phyloP scores from a whole-genome alignment of 768 basidiomycete genomes.

The Cubamyces sp. region DNA sequence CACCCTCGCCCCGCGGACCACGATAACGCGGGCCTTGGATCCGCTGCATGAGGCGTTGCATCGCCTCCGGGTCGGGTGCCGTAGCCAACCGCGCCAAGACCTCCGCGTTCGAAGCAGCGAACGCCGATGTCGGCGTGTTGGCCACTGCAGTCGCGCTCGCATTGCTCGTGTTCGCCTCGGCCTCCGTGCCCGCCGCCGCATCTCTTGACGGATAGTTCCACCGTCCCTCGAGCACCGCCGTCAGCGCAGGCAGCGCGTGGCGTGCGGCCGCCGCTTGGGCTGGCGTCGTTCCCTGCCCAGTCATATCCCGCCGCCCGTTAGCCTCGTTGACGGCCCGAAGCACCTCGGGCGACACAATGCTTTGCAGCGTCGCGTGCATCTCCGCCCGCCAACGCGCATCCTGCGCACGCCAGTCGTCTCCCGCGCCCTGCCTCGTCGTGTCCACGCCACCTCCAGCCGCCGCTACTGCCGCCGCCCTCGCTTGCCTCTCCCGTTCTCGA shows the following conservation, averaged over 20 bases:
- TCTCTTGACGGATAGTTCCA: not conserved
- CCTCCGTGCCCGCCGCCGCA: not conserved
- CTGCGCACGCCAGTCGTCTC: slow-evolving; percentile 3
- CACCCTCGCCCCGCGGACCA: not conserved
- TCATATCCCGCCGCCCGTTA: not conserved
- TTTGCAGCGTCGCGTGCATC: slow-evolving; percentile 3
- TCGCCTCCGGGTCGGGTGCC: not conserved
- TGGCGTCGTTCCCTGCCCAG: not conserved
- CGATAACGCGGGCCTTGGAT: not conserved
- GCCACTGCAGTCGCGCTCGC: no score
- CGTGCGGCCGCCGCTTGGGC: slow-evolving; percentile 5
- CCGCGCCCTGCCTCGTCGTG: not conserved
- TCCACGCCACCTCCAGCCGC: not conserved
- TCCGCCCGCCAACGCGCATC: slow-evolving; percentile 4
- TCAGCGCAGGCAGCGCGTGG: slow-evolving; percentile 9
- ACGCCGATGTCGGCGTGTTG: no score
- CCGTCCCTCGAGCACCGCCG: slow-evolving; percentile 8
- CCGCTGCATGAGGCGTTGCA: not conserved
- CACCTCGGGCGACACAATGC: slow-evolving; percentile 1
- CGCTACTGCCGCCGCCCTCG: slow-evolving; percentile 16
- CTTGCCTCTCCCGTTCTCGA: slow-evolving; percentile 37
- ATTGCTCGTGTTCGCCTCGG: no score
- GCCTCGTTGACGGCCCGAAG: slow-evolving; percentile 2
- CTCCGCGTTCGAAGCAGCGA: no score
- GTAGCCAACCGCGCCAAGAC: no score